Conservation (phyloP, 2,329 filamentous ascomycete species). For the Hymenotorrendiella dingleyae region DNA sequence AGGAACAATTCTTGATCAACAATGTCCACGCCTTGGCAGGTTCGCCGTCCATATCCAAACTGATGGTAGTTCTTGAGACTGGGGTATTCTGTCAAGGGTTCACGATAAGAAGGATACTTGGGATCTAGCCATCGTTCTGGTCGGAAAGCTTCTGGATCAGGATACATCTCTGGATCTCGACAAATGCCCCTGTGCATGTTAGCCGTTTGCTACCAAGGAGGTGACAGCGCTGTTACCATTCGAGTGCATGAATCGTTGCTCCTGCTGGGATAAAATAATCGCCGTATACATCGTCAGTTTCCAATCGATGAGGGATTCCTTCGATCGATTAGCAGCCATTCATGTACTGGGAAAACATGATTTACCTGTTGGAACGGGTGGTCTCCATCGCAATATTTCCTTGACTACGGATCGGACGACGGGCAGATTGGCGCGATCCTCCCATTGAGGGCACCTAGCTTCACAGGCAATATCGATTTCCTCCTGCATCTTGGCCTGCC, state of each 20-base stretch:
- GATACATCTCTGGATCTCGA: conserved; percentile 53
- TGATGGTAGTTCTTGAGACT: conserved; percentile 59
- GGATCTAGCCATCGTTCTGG: conserved; percentile 59
- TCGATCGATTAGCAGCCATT: conserved; percentile 30
- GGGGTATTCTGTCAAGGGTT: conserved; percentile 56
- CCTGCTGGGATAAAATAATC: conserved; percentile 41
- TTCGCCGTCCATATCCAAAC: conserved; percentile 59
- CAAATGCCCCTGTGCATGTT: conserved; percentile 43
- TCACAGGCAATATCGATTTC: conserved; percentile 39
- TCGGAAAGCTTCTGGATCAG: conserved; percentile 55
- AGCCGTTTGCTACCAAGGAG: not conserved
- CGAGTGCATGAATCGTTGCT: conserved; percentile 40
- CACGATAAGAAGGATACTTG: conserved; percentile 59
- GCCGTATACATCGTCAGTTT: conserved; percentile 38
- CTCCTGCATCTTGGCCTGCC: conserved; percentile 38
- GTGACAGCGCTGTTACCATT: conserved; percentile 37
- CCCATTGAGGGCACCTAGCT: conserved; percentile 33
- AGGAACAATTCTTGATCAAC: conserved; percentile 55
- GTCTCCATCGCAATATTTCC: conserved; percentile 37
- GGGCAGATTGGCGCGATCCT: conserved; percentile 34
- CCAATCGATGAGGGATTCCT: conserved; percentile 34
- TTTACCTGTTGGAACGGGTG: conserved; percentile 46
- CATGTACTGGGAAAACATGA: not conserved
- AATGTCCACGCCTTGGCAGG: conserved; percentile 56
- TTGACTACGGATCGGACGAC: conserved; percentile 39